These are phyloP conservation scores for Russula lepida DNA, from an alignment of 768 basidiomycete species.

Conservation along the genomic window DNA sequence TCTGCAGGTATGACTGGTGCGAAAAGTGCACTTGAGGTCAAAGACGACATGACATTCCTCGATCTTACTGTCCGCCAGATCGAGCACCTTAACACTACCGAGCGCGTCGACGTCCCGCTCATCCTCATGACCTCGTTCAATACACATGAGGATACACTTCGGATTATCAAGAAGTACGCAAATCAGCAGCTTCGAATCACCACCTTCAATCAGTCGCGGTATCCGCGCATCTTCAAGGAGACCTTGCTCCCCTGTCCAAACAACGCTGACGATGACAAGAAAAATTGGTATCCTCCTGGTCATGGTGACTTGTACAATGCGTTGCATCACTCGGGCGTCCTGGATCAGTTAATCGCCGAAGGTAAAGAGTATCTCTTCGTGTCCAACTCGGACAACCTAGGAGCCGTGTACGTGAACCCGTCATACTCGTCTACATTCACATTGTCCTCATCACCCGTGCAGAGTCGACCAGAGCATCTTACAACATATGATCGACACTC, in stretches of 20 bases:
- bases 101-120: constrained; percentile 62
- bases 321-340: constrained; percentile 59
- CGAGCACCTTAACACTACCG: constrained; percentile 58
- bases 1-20: constrained; percentile 46
- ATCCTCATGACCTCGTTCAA: constrained; percentile 81
- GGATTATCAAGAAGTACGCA: constrained; percentile 73
- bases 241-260: constrained; percentile 55
- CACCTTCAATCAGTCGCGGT: constrained; percentile 66
- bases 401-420: constrained; percentile 42
- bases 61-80: constrained; percentile 57
- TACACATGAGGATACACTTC: constrained; percentile 68
- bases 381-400: constrained; percentile 71
- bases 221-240: constrained; percentile 67
- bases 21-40: constrained; percentile 67
- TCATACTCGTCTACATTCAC: neutral
- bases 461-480: constrained; percentile 63
- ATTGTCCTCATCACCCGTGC: constrained; percentile 9
- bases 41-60: constrained; percentile 64
- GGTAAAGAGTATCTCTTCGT: constrained; percentile 76
- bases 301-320: constrained; percentile 73
- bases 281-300: constrained; percentile 69
- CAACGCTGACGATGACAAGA: constrained; percentile 51
- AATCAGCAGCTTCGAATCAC: constrained; percentile 71
- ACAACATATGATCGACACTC: constrained; percentile 54
- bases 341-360: constrained; percentile 59